phyloP scores from a whole-genome alignment of 2,329 filamentous ascomycete genomes.

The Aspergillus udagawae region DNA sequence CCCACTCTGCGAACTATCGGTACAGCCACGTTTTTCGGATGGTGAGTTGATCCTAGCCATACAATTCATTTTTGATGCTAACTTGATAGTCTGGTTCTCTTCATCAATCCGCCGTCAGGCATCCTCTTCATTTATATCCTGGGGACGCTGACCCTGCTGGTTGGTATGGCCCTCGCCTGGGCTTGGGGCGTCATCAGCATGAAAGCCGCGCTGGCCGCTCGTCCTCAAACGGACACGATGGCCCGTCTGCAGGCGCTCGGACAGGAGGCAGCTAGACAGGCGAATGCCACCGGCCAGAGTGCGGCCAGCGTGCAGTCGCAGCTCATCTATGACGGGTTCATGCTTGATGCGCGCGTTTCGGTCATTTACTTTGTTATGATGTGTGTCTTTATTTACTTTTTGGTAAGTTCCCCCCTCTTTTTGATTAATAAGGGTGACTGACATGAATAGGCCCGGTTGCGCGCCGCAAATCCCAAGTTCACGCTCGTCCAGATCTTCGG shows the following conservation, averaged over 20 bases:
- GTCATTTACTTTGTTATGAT: constrained; percentile 34
- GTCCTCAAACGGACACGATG: constrained; percentile 37
- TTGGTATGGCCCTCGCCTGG: constrained; percentile 48
- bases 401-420: constrained; percentile 13
- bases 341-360: constrained; percentile 46
- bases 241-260: constrained; percentile 32
- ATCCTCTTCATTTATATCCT: constrained; percentile 46
- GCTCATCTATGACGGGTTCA: constrained; percentile 42
- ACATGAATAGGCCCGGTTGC: constrained; percentile 35
- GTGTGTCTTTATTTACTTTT: constrained; percentile 42
- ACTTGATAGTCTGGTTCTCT: constrained; percentile 36
- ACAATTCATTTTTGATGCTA: no score
- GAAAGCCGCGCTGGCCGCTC: constrained; percentile 44
- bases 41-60: constrained; percentile 14
- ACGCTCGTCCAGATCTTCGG: constrained; percentile 44
- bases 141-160: constrained; percentile 38
- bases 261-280: constrained; percentile 26
- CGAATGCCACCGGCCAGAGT: constrained; percentile 29
- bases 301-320: constrained; percentile 27
- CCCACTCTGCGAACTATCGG: constrained; percentile 42
- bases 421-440: no score
- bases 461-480: constrained; percentile 46
- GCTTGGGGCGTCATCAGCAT: constrained; percentile 48
- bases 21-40: constrained; percentile 45
- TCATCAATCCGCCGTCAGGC: constrained; percentile 43